Conservation (phyloP, 2,329 filamentous ascomycete genomes). For the Lecanicillium sp. region DNA sequence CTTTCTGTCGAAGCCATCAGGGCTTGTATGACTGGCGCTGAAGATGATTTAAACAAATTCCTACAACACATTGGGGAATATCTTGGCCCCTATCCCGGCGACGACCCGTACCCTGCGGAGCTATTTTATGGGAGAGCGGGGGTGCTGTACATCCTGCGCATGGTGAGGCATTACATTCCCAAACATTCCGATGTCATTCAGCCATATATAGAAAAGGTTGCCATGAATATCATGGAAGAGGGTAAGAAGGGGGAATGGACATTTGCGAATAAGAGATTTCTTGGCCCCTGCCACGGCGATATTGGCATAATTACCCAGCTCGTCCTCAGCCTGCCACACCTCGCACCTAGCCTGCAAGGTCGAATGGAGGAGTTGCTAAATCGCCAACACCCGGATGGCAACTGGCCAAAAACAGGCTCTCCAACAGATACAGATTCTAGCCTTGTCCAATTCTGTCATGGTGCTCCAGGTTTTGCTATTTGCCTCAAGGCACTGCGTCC, state of each 20-base stretch:
- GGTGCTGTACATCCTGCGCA: slow-evolving; percentile 53
- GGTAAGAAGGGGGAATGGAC: slow-evolving; percentile 43
- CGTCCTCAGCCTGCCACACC: slow-evolving; percentile 42
- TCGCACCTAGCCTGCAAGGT: slow-evolving; percentile 40
- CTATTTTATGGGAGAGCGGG: slow-evolving; percentile 57
- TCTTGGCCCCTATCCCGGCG: slow-evolving; percentile 1
- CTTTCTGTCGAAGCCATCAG: slow-evolving; percentile 31
- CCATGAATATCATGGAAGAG: slow-evolving; percentile 44
- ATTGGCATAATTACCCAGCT: slow-evolving; percentile 59
- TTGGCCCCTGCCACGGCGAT: slow-evolving; percentile 55
- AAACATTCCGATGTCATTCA: slow-evolving; percentile 38
- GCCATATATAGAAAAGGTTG: slow-evolving; percentile 44
- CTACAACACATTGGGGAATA: slow-evolving; percentile 20
- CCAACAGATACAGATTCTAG: slow-evolving; percentile 30
- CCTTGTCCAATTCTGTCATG: slow-evolving; percentile 57
- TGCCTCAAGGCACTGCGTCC: slow-evolving; percentile 43
- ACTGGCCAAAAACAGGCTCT: slow-evolving; percentile 42
- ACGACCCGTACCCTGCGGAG: slow-evolving; percentile 40
- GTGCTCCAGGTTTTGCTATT: slow-evolving; percentile 48
- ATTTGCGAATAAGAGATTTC: slow-evolving; percentile 52
- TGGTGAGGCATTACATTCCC: slow-evolving; percentile 45
- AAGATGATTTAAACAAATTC: slow-evolving; percentile 21
- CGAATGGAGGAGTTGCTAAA: slow-evolving; percentile 43
- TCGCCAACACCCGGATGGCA: slow-evolving; percentile 49
- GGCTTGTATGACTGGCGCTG: slow-evolving; percentile 27